phyloP scores from a whole-genome alignment of 2,329 filamentous ascomycete species.

The Cercospora nicotianae region DNA sequence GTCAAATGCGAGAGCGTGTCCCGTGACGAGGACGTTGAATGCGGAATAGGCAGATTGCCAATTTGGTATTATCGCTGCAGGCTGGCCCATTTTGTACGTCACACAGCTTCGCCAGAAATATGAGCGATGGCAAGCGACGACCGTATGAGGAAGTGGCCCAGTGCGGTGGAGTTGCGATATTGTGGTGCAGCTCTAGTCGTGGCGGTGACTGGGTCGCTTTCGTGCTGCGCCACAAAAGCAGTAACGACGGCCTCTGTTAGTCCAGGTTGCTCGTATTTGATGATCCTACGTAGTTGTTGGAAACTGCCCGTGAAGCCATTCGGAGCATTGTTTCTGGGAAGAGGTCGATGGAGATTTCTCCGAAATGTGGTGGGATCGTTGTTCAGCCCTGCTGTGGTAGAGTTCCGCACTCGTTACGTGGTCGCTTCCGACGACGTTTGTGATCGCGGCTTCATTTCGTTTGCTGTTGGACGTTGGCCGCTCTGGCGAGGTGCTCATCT shows the following conservation, averaged over 20 bases:
- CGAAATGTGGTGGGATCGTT: neutral
- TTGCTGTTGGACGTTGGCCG: neutral
- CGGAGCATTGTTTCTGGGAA: neutral
- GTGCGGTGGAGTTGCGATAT: neutral
- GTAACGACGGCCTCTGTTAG: neutral
- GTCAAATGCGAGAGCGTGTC: neutral
- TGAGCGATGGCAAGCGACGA: neutral
- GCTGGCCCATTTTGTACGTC: neutral
- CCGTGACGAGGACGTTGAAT: neutral
- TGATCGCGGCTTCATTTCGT: neutral
- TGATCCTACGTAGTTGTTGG: neutral
- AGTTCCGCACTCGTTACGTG: neutral
- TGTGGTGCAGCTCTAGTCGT: neutral
- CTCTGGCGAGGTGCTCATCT: neutral
- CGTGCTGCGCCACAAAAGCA: neutral
- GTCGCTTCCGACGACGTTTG: slow-evolving; percentile 1
- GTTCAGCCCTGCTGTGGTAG: neutral
- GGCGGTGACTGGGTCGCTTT: neutral
- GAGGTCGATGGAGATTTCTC: neutral
- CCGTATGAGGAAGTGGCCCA: neutral
- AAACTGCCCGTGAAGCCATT: neutral
- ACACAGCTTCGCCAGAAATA: neutral
- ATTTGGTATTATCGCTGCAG: neutral
- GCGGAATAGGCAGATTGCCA: neutral
- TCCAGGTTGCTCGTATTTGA: neutral